Base-by-base conservation (phyloP, 2,329 filamentous ascomycete species). In the Aspergillus eucalypticola region DNA sequence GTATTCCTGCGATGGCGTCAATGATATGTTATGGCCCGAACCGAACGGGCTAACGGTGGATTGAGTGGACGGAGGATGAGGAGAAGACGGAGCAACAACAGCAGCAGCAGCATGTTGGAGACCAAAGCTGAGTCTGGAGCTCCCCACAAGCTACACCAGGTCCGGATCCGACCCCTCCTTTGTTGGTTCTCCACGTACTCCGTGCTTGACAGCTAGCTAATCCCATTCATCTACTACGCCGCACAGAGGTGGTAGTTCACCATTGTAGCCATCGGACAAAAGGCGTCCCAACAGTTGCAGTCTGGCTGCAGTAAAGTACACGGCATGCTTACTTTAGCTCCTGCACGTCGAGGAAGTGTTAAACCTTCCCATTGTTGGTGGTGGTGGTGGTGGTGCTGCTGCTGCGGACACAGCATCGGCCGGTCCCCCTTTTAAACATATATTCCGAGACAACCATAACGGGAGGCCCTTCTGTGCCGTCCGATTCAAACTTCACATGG, bases 401-500 rank as follows among this genome's bases (percentile, higher is more conserved):
- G 23, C 25, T 25, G 27, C n/a, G 25, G 13, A 29, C 53, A 46
- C 53, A 55, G 23, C 53, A 55, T 55, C 23, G 39, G 39, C 19
- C 29, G 53, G 42, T 44, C 27, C 41, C 39, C 52, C 46, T 11
- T 29, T 55, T 25, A 35, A 44, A 21, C 53, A 35, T 55, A 55
- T 55, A 41, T 35, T 55, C 53, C 53, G 53, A 55, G 53, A 55
- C 53, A 55, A 41, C 35, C 42, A 44, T 27, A 41, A 55, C 53
- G 38, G 44, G 15, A 35, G 32, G 11, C 15, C 13, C 13, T 13
- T 25, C 44, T 23, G 23, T 49, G 44, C 44, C 44, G 44, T 49
- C 44, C 23, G 44, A 49, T 49, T 23, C 54, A 58, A 35, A 54
- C 58, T 63, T 66, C 60, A 63, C 59, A 64, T 66, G 62, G 62